Evolutionary conservation across 805 yeast species (phyloP).

Genomic region (Saccharomycopsis sp.): DNA sequence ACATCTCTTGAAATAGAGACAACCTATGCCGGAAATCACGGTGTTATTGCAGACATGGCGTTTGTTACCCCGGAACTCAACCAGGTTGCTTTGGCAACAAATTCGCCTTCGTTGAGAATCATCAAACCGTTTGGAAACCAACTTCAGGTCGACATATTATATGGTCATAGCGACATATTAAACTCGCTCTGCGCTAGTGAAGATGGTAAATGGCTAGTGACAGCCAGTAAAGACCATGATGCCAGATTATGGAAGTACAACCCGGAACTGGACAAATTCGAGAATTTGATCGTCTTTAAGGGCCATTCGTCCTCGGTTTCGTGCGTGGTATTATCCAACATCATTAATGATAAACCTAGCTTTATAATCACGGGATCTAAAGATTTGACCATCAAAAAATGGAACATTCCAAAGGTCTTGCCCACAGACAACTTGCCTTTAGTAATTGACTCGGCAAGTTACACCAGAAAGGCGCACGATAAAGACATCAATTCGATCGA

Average conservation of each 20-base stretch:
- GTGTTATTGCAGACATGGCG: constrained; percentile 85
- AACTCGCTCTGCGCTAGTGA: constrained; percentile 70
- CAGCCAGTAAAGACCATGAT: constrained; percentile 84
- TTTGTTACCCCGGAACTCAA: constrained; percentile 58
- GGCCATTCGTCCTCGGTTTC: constrained; percentile 90
- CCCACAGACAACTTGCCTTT: constrained; percentile 12
- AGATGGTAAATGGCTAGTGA: constrained; percentile 86
- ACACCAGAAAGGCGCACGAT: constrained; percentile 93
- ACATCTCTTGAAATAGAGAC: constrained; percentile 40
- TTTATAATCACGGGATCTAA: constrained; percentile 78
- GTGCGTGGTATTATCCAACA: constrained; percentile 68
- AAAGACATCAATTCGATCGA: constrained; percentile 90
- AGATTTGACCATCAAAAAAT: constrained; percentile 79
- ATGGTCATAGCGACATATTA: constrained; percentile 82
- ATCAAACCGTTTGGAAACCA: constrained; percentile 53
- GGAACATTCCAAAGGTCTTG: constrained; percentile 59
- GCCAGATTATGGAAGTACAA: constrained; percentile 77
- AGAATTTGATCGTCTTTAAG: constrained; percentile 32
- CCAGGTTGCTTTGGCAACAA: constrained; percentile 80
- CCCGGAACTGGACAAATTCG: constrained; percentile 35
- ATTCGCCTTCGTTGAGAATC: constrained; percentile 81
- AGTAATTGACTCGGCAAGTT: constrained; percentile 58
- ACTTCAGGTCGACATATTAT: constrained; percentile 55
- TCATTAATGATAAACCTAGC: constrained; percentile 44
- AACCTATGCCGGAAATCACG: constrained; percentile 87